Evolutionary conservation across 345 rosid genomes (phyloP), one percentile per base, ranked within the genome.

Genomic region (Salix caprea): DNA sequence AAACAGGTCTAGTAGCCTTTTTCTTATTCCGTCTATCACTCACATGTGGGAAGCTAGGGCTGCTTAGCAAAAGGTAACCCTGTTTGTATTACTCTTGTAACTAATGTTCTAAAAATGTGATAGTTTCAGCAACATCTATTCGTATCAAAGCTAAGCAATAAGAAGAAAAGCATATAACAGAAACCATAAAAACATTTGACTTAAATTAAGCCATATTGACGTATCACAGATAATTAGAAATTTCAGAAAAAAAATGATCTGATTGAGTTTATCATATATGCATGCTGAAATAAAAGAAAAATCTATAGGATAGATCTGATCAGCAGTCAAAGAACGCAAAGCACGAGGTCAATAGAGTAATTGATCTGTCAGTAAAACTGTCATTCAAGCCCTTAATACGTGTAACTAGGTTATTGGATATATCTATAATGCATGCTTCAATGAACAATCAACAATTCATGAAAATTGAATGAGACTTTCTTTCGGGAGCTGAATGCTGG

Each of bases 181-280:
- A 74, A 11, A 16, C 40, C 28, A 70, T 39, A 71, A 18, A 70
- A 70, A 62, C 67, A 36, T 36, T 71, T 40, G 8, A 32, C 37
- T 52, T 42, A 66, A 73, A 44, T 68, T 28, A 73, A 34, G 37
- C 69, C 19, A 24, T 67, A 11, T 3, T 12, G 7, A 64, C n/a
- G 14, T 30, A 18, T 32, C 65, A 64, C 54, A 5, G 6, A 50
- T 26, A 46, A 81, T 46, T 64, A 32, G 40, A 46, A 71, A 66
- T 16, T 21, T 78, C 26, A 34, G 73, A 44, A 34, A 32, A 44
- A 32, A 7, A 50, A 21, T 62, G 71, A 72, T 19, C n/a, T 70
- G n/a, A 56, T 61, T 75, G 68, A 69, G 14, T 23, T 10, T 23
- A 52, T 26, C 58, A 68, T 79, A 39, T 44, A 64, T 70, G 72